Evolutionary conservation across 2,329 filamentous ascomycete genomes (phyloP).

Genomic region (Blastomyces parvus): DNA sequence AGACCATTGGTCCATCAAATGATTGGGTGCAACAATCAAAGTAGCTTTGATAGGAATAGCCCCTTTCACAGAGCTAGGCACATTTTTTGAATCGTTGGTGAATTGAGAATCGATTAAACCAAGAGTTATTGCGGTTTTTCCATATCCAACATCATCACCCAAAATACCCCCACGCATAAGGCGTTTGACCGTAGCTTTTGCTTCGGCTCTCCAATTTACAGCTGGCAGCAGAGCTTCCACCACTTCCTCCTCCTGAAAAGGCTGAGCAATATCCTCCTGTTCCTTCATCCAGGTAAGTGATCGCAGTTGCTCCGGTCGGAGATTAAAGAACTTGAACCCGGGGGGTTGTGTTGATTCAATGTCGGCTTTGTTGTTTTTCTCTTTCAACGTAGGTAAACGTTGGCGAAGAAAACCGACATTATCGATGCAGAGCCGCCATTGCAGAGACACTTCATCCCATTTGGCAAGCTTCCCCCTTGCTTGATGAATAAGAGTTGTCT

Average conservation of each 20-base stretch:
- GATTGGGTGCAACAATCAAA: constrained; percentile 48
- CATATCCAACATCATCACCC: constrained; percentile 56
- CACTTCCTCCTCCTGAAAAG: constrained; percentile 46
- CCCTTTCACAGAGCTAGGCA: constrained; percentile 13
- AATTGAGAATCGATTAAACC: constrained; percentile 46
- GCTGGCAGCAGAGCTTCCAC: constrained; percentile 46
- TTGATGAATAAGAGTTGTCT: constrained; percentile 31
- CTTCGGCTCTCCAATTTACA: constrained; percentile 51
- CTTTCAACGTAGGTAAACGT: constrained; percentile 31
- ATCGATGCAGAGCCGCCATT: constrained; percentile 42
- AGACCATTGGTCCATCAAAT: constrained; percentile 50
- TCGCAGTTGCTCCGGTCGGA: constrained; percentile 46
- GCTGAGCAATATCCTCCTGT: constrained; percentile 39
- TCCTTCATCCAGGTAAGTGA: constrained; percentile 52
- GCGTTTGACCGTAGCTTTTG: constrained; percentile 26
- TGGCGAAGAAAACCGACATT: constrained; percentile 29
- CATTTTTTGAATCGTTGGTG: constrained; percentile 16
- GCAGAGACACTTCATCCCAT: constrained; percentile 20
- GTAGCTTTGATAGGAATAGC: constrained; percentile 46
- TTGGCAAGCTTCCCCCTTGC: constrained; percentile 24
- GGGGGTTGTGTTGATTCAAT: constrained; percentile 25
- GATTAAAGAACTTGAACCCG: constrained; percentile 25
- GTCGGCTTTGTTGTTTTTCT: constrained; percentile 38
- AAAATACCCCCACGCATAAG: constrained; percentile 50
- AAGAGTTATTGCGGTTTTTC: constrained; percentile 55